Conservation (phyloP, 2,329 filamentous ascomycete species). For the Colletotrichum incanum region DNA sequence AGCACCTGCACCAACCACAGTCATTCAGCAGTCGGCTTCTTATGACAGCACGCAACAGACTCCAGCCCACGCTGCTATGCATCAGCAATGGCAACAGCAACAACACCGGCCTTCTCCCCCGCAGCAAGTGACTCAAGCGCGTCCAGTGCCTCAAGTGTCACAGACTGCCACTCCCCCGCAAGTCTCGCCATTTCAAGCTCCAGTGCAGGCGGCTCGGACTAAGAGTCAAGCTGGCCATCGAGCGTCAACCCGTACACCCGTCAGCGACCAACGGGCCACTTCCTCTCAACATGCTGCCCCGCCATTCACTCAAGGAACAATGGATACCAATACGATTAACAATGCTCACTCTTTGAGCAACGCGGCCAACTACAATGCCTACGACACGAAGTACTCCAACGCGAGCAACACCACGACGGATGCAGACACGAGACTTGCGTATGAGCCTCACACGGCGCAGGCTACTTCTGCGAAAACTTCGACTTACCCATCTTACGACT, state of each 20-base stretch:
- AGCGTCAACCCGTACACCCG: slow-evolving; percentile 51
- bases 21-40: slow-evolving; percentile 3
- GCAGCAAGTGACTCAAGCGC: slow-evolving; percentile 20
- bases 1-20: not conserved
- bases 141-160: slow-evolving; percentile 49
- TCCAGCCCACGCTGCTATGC: slow-evolving; percentile 43
- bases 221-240: slow-evolving; percentile 56
- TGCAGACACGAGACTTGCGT: slow-evolving; percentile 23
- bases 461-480: slow-evolving; percentile 34
- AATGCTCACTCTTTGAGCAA: slow-evolving; percentile 45
- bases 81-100: slow-evolving; percentile 48
- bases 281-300: slow-evolving; percentile 50
- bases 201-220: slow-evolving; percentile 46
- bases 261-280: slow-evolving; percentile 46
- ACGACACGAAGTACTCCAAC: slow-evolving; percentile 44
- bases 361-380: slow-evolving; percentile 45
- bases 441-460: slow-evolving; percentile 43
- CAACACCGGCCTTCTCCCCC: slow-evolving; percentile 49
- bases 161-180: slow-evolving; percentile 46
- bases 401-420: slow-evolving; percentile 18
- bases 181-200: slow-evolving; percentile 51
- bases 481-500: slow-evolving; percentile 48
- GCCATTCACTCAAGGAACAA: slow-evolving; percentile 52
- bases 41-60: slow-evolving; percentile 36
- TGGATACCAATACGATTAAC: slow-evolving; percentile 27